Conservation (phyloP, 768 basidiomycete genomes). For the Lactifluus hygrophoroides region DNA sequence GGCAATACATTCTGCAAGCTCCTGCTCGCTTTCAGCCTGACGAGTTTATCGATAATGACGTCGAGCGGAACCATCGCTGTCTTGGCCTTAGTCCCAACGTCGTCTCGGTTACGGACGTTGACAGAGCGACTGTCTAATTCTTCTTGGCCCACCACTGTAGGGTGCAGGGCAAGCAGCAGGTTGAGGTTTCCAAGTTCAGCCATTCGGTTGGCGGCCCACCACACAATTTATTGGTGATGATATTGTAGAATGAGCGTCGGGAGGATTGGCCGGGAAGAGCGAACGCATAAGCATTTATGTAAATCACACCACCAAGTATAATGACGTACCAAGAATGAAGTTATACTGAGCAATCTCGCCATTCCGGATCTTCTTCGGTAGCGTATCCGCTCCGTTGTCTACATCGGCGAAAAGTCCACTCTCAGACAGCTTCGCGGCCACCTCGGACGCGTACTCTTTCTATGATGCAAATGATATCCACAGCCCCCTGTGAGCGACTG, state of each 20-base stretch:
- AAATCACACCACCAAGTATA: background rate
- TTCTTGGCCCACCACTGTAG: slow-evolving; percentile 85
- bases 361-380: slow-evolving; percentile 96
- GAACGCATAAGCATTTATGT: background rate
- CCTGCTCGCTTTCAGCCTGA: slow-evolving; percentile 55
- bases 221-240: background rate
- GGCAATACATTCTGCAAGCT: slow-evolving; percentile 47
- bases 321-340: slow-evolving; percentile 80
- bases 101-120: slow-evolving; percentile 93
- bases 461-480: slow-evolving; percentile 26
- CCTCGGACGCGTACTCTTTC: slow-evolving; percentile 86
- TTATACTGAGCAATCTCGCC: slow-evolving; percentile 97
- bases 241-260: background rate
- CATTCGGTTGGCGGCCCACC: background rate
- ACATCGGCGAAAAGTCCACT: slow-evolving; percentile 84
- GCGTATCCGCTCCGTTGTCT: slow-evolving; percentile 85
- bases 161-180: background rate
- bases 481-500: background rate
- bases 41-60: slow-evolving; percentile 58
- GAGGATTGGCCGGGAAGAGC: background rate
- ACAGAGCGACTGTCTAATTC: slow-evolving; percentile 82
- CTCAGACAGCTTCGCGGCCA: slow-evolving; percentile 56
- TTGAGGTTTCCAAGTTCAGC: background rate
- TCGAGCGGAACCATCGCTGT: slow-evolving; percentile 69
- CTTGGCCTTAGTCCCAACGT: slow-evolving; percentile 77